Evolutionary conservation across 176 grass and related monocot genomes (phyloP).

Genomic region (Triticum timopheevii): DNA sequence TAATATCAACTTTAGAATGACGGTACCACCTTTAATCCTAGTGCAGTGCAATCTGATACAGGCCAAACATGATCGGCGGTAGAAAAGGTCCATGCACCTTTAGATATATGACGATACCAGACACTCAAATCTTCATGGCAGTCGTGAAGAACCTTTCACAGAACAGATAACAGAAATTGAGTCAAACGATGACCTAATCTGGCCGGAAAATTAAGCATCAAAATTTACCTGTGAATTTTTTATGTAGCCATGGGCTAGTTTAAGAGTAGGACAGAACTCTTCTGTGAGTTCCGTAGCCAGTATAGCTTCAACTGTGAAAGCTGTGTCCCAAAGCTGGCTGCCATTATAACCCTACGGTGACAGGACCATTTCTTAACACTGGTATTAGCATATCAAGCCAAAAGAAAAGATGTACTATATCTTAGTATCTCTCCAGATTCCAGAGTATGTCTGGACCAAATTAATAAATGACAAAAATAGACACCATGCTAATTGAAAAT

Average conservation of each 20-base stretch:
- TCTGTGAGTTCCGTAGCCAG: conserved; percentile 51
- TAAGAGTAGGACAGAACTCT: conserved; percentile 59
- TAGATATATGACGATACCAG: conserved; percentile 94
- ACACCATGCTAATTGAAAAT: neutral
- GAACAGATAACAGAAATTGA: neutral
- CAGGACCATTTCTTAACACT: neutral
- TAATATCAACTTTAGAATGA: neutral
- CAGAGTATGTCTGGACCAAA: neutral
- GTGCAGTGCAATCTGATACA: conserved; percentile 88
- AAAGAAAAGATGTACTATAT: neutral
- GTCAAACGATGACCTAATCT: neutral
- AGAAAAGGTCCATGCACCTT: conserved; percentile 96
- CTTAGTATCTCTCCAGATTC: neutral
- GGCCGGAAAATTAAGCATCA: neutral
- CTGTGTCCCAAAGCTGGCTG: conserved; percentile 83
- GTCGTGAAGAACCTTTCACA: conserved; percentile 61
- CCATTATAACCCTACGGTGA: conserved; percentile 72
- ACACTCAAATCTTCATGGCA: conserved; percentile 62
- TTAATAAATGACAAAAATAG: neutral
- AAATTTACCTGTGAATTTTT: conserved; percentile 59
- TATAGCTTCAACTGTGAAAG: conserved; percentile 82
- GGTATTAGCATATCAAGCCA: neutral
- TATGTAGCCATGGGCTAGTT: conserved; percentile 64
- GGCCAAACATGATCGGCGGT: conserved; percentile 80
- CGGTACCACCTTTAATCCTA: conserved; percentile 67